Evolutionary conservation across 176 grass and related monocot species (phyloP), one percentile per base, ranked within the genome.

Genomic region (Neostapfia colusana): DNA sequence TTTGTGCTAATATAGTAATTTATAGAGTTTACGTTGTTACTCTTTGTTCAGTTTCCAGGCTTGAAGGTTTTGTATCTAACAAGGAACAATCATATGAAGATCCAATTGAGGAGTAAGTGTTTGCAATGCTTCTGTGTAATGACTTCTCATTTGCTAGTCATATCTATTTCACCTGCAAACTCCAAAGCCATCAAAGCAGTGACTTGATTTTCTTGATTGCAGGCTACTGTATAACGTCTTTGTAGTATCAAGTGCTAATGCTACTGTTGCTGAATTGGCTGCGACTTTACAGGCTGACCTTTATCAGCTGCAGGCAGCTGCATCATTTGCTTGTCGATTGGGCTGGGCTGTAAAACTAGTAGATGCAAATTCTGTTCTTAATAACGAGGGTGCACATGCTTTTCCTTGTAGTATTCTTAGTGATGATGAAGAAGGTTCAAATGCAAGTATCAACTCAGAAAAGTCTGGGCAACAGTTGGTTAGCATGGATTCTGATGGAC

Each of bases 41-140:
- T 74, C 10, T 75, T 59, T 77, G 59, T 92, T 85, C 87, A 98
- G 95, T 98, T 92, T 98, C 95, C 77, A 94, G 91, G 82, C 84
- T 98, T 24, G 95, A 98, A 94, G 89, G 87, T 13, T 98, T 98
- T 76, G 89, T 94, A 79, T 98, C 95, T 74, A 98, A 98, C 76
- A 93, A 88, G 87, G 95, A 98, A 65, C 95, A 98, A 69, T 89
- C 88, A 53, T 94, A 98, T 63, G 95, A 98, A 86, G 91, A 98
- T 70, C 95, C 95, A 58, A 98, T 98, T 74, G 95, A 98, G 86
- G 95, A 95, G 95, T 98, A 94, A 92, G 87, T 77, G 40, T 63
- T 81, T 37, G 18, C 57, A 85, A 15, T 69, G 67, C 57, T 73
- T 76, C 55, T 76, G 12, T 75, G 25, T 20, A 48, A 61, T 44